Evolutionary conservation across 495 filamentous ascomycete species (phyloP).

Genomic region (Podospora conica): DNA sequence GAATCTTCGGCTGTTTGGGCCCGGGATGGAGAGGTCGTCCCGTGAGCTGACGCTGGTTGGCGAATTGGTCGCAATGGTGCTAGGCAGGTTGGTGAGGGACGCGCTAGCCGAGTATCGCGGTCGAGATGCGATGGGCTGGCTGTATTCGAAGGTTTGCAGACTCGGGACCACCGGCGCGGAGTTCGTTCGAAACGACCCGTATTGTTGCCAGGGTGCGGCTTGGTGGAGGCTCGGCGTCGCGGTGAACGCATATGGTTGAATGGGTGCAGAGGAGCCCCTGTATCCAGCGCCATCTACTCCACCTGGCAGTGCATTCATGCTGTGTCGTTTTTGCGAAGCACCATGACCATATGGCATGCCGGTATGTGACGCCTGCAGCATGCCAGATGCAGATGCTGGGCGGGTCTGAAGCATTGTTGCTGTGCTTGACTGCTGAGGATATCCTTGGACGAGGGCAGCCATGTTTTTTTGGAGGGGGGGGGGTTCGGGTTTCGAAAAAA

Average conservation of each 20-base stretch:
- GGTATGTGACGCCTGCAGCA: slow-evolving; percentile 47
- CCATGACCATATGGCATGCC: slow-evolving; percentile 50
- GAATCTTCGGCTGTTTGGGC: slow-evolving; percentile 21
- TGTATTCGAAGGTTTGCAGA: slow-evolving; percentile 43
- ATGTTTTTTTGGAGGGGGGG: slow-evolving; percentile 45
- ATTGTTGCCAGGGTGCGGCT: slow-evolving; percentile 56
- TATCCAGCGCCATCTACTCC: slow-evolving; percentile 52
- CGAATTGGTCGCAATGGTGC: slow-evolving; percentile 18
- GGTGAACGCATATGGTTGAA: slow-evolving; percentile 83
- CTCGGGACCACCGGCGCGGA: slow-evolving; percentile 57
- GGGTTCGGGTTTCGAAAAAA: not conserved
- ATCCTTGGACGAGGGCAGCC: slow-evolving; percentile 89
- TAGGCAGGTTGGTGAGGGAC: slow-evolving; percentile 44
- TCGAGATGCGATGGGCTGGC: slow-evolving; percentile 39
- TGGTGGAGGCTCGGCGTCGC: slow-evolving; percentile 62
- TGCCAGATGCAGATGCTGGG: slow-evolving; percentile 64
- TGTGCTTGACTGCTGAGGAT: slow-evolving; percentile 73
- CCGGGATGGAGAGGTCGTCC: slow-evolving; percentile 29
- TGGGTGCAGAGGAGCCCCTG: slow-evolving; percentile 61
- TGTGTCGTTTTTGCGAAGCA: slow-evolving; percentile 54
- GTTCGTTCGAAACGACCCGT: slow-evolving; percentile 61
- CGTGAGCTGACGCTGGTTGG: slow-evolving; percentile 17
- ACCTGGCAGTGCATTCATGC: slow-evolving; percentile 50
- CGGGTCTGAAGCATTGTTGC: slow-evolving; percentile 78
- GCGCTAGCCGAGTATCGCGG: slow-evolving; percentile 54